phyloP scores from a whole-genome alignment of 2,329 filamentous ascomycete genomes.

The Fusarium vanettenii region DNA sequence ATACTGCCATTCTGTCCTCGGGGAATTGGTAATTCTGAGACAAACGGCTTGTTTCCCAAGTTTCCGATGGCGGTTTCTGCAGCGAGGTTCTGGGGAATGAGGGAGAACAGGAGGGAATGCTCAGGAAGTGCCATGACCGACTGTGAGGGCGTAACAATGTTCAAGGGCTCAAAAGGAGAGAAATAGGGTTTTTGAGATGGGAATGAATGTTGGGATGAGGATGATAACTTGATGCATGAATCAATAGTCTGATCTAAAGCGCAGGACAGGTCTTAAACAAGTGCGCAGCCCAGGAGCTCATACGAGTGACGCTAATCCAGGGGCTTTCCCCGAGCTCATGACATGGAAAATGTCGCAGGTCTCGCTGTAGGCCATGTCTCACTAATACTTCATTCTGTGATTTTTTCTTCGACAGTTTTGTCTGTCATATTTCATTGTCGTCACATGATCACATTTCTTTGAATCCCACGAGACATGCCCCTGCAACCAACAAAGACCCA shows the following conservation, averaged over 20 bases:
- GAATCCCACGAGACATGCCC: neutral
- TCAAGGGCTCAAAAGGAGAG: neutral
- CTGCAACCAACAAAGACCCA: neutral
- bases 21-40: neutral
- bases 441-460: neutral
- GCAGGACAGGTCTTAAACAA: neutral
- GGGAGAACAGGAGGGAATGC: neutral
- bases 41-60: too few relatives aligned
- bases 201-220: neutral
- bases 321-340: neutral
- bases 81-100: neutral
- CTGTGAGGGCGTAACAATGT: accelerated
- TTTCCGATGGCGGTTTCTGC: neutral
- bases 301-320: neutral
- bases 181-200: neutral
- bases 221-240: neutral
- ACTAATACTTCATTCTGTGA: neutral
- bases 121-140: neutral
- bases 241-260: neutral
- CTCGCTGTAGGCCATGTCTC: neutral
- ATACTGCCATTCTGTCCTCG: neutral
- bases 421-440: neutral
- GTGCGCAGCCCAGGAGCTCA: neutral
- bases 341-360: neutral
- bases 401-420: neutral